These are phyloP conservation scores for Cunninghamia lanceolata DNA, from an alignment of 75 land plant species.

Conservation along the genomic window DNA sequence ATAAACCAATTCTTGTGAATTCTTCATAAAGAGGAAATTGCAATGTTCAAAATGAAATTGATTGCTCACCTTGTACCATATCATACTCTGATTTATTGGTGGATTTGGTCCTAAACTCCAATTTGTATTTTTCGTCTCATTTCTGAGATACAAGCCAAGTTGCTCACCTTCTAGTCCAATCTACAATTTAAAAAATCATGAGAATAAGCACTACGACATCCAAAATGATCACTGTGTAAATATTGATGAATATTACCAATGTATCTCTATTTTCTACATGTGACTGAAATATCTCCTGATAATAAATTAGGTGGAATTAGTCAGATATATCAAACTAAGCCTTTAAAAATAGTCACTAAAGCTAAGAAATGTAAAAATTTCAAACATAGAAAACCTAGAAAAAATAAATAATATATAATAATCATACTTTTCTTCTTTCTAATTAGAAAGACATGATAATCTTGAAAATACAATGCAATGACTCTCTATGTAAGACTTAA, in stretches of 20 bases:
- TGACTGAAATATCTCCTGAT: neutral
- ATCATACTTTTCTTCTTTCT: neutral
- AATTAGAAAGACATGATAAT: neutral
- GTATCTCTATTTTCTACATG: too few species aligned
- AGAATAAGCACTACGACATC: neutral
- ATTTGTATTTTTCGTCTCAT: neutral
- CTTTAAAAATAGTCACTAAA: neutral
- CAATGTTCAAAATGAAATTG: slow-evolving; percentile 7
- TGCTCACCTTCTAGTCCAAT: slow-evolving; percentile 53
- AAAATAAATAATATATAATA: neutral
- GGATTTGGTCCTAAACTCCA: too few species aligned
- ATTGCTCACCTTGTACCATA: slow-evolving; percentile 13
- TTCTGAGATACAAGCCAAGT: slow-evolving; percentile 6
- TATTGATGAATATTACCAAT: neutral
- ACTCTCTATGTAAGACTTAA: neutral
- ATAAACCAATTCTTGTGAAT: neutral
- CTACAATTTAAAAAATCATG: slow-evolving; percentile 21
- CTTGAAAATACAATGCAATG: neutral
- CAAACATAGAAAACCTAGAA: neutral
- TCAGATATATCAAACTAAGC: neutral
- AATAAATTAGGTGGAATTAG: neutral
- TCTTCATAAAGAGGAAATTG: slow-evolving; percentile 25
- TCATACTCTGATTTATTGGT: too few species aligned
- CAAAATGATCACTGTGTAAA: neutral
- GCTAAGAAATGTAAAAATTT: neutral